Conservation (phyloP, 2,329 filamentous ascomycete species). For the Juglanconis oblonga region DNA sequence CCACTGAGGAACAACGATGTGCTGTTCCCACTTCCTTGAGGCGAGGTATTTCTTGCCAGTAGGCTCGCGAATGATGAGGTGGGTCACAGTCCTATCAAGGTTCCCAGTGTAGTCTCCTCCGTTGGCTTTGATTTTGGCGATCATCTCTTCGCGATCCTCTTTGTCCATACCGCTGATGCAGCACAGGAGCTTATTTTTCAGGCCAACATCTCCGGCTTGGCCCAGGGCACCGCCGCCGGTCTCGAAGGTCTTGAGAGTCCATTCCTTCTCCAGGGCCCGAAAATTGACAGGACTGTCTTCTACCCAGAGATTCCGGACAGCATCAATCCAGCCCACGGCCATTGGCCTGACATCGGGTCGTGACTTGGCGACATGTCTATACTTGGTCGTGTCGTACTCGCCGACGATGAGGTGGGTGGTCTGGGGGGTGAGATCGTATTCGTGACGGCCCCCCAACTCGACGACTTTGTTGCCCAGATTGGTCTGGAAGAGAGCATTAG, state of each 20-base stretch:
- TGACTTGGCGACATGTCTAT: conserved; percentile 89
- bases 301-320: conserved; percentile 77
- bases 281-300: conserved; percentile 74
- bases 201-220: conserved; percentile 24
- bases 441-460: conserved; percentile 84
- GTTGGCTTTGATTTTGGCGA: conserved; percentile 63
- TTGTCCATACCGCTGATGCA: conserved; percentile 59
- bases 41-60: conserved; percentile 88
- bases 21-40: conserved; percentile 78
- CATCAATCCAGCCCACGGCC: conserved; percentile 79
- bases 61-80: conserved; percentile 76
- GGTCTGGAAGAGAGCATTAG: conserved; percentile 31
- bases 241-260: conserved; percentile 64
- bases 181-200: conserved; percentile 43
- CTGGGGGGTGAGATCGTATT: conserved; percentile 90
- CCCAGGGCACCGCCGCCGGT: conserved; percentile 42
- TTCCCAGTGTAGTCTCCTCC: conserved; percentile 87
- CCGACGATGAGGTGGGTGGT: conserved; percentile 94
- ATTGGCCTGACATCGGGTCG: conserved; percentile 83
- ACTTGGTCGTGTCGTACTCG: conserved; percentile 86
- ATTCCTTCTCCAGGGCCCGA: conserved; percentile 61
- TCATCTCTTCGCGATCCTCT: conserved; percentile 67
- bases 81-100: conserved; percentile 79
- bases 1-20: conserved; percentile 81
- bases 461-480: conserved; percentile 62